Percentiles rank a stretch among this genome's conserved stretches.
Conservation (phyloP, 345 rosid genomes). For the Salix brachista region DNA sequence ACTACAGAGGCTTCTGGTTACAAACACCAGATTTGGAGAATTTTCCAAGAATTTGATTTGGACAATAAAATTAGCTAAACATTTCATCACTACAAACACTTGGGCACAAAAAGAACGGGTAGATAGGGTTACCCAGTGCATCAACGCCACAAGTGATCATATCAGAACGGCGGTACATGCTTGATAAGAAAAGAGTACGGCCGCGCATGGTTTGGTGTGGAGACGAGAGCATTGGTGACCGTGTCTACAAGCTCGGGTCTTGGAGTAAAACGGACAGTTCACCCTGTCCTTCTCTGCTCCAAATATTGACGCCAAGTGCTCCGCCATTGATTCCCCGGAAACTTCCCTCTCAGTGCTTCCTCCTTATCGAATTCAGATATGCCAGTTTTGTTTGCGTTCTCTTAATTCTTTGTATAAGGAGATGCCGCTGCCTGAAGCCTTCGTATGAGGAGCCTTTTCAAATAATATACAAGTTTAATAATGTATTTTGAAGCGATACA, state of each 20-base stretch:
- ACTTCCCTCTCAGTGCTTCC: background rate
- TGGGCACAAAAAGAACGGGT: slow-evolving; percentile 23
- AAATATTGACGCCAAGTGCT: slow-evolving; percentile 75
- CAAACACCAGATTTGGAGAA: too few relatives aligned
- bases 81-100: too few relatives aligned
- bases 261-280: slow-evolving; percentile 81
- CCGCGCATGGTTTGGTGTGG: slow-evolving; percentile 70
- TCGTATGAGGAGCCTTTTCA: too few relatives aligned
- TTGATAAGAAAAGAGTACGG: slow-evolving; percentile 69
- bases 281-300: slow-evolving; percentile 86
- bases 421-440: background rate
- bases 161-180: slow-evolving; percentile 80
- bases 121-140: slow-evolving; percentile 39
- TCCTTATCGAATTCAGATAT: background rate
- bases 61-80: too few relatives aligned
- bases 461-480: rapidly evolving
- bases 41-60: too few relatives aligned
- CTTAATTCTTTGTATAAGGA: background rate
- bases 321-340: slow-evolving; percentile 42
- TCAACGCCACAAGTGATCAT: slow-evolving; percentile 66
- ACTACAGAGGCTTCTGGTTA: too few relatives aligned
- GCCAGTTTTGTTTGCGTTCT: background rate
- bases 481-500: rapidly evolving
- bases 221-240: slow-evolving; percentile 79
- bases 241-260: slow-evolving; percentile 75